Evolutionary conservation across 768 basidiomycete species (phyloP).

Genomic region (Amanita subjunquillea): DNA sequence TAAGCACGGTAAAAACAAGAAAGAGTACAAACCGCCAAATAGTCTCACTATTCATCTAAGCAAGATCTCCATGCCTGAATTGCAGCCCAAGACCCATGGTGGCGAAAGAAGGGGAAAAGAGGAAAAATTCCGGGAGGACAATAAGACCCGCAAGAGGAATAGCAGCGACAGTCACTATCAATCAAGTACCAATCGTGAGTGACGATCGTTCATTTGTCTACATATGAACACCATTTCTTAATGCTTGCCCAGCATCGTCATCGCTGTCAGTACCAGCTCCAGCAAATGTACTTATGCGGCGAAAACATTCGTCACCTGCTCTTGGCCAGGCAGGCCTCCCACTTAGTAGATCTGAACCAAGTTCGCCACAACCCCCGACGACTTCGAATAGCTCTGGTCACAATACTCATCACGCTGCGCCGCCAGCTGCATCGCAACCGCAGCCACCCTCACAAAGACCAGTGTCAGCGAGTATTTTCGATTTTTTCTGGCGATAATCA

Average conservation of each 20-base stretch:
- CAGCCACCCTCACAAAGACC: background rate
- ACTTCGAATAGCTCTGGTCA: background rate
- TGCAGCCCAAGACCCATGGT: conserved; percentile 39
- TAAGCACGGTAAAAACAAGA: conserved; percentile 21
- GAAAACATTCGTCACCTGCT: background rate
- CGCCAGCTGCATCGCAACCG: background rate
- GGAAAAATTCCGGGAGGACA: conserved; percentile 30
- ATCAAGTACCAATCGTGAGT: conserved; percentile 2
- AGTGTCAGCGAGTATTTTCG: background rate
- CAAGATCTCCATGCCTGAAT: conserved; percentile 83
- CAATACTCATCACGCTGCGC: background rate
- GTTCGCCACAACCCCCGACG: background rate
- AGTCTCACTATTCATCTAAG: conserved; percentile 67
- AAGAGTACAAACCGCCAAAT: conserved; percentile 55
- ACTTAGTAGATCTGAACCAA: background rate
- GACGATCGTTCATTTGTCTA: background rate
- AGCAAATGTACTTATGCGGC: background rate
- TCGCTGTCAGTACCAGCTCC: conserved; percentile 5
- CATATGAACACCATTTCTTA: background rate
- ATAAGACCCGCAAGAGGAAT: conserved; percentile 16
- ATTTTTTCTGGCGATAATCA: background rate
- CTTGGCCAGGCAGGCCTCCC: background rate
- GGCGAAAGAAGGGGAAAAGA: conserved; percentile 23
- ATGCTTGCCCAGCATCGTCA: conserved; percentile 8
- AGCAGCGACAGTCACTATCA: background rate